A percentile compares a stretch with the other conserved stretches of the same genome.
Evolutionary conservation across 768 basidiomycete genomes (phyloP).

Genomic region (Boletus sp.): DNA sequence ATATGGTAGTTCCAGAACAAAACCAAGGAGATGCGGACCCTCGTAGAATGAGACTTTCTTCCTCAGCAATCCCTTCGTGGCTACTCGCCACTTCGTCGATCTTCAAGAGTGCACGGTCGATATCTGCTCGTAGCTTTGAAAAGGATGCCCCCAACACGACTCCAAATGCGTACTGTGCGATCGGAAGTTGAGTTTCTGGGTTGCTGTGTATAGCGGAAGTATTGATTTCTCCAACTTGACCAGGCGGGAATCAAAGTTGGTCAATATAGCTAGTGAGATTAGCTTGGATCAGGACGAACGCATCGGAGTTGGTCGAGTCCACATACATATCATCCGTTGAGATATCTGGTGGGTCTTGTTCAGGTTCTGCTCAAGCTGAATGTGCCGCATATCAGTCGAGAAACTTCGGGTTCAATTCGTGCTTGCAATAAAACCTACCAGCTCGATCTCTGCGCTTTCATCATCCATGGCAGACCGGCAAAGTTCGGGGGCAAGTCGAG

Average conservation of each 20-base stretch:
- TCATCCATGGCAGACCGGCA: slow-evolving; percentile 17
- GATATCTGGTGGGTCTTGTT: slow-evolving; percentile 84
- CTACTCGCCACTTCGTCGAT: slow-evolving; percentile 77
- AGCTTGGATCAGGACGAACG: slow-evolving; percentile 10
- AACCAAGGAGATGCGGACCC: slow-evolving; percentile 44
- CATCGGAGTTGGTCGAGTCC: neutral
- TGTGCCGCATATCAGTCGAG: neutral
- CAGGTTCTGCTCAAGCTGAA: slow-evolving; percentile 80
- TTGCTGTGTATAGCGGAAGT: slow-evolving; percentile 73
- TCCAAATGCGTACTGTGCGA: slow-evolving; percentile 56
- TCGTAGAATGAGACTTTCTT: slow-evolving; percentile 74
- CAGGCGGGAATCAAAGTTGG: slow-evolving; percentile 79
- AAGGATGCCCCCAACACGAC: neutral
- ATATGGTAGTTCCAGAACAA: neutral
- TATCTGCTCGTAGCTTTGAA: slow-evolving; percentile 48
- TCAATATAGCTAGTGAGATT: slow-evolving; percentile 63
- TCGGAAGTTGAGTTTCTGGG: slow-evolving; percentile 69
- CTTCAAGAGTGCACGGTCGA: slow-evolving; percentile 72
- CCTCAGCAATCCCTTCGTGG: slow-evolving; percentile 70
- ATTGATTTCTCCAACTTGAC: slow-evolving; percentile 85
- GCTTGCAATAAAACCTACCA: slow-evolving; percentile 2
- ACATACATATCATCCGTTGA: slow-evolving; percentile 79
- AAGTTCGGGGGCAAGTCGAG: no score
- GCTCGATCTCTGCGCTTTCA: slow-evolving; percentile 27
- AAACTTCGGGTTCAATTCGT: neutral